Conservation (phyloP, 2,329 filamentous ascomycete species). For the Calonectria pseudoreteaudii region DNA sequence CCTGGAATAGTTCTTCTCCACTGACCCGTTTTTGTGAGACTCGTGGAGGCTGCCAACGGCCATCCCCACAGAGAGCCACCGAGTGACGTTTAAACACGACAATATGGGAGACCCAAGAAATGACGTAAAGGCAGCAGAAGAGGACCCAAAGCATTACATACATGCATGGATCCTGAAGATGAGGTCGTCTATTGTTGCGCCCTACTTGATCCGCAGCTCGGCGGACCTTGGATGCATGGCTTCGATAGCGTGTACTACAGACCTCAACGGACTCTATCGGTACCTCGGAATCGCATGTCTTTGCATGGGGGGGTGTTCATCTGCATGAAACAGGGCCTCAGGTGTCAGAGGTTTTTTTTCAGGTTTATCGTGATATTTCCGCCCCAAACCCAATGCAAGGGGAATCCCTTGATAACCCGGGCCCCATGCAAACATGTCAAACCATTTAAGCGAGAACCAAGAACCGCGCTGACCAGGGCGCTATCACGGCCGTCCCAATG, state of each 20-base stretch:
- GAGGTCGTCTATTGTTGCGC: neutral
- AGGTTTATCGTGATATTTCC: neutral
- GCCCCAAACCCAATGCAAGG: conserved; percentile 7
- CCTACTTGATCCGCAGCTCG: neutral
- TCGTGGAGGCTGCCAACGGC: neutral
- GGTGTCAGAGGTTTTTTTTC: neutral
- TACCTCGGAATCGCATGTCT: neutral
- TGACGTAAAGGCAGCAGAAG: neutral
- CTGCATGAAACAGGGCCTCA: conserved; percentile 4
- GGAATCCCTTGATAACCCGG: neutral
- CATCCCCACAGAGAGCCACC: neutral
- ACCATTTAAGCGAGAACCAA: neutral
- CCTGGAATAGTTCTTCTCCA: neutral
- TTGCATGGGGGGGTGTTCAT: neutral
- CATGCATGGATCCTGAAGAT: neutral
- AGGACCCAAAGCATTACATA: neutral
- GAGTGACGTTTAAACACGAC: conserved; percentile 1
- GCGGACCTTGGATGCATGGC: neutral
- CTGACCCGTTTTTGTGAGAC: neutral
- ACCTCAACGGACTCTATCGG: neutral
- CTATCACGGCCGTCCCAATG: neutral
- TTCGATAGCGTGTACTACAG: neutral
- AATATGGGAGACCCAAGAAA: neutral
- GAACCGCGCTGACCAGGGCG: neutral
- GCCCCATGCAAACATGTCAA: neutral